Conservation (phyloP, 176 grass and related monocot genomes). For the Rhynchospora tenuis region DNA sequence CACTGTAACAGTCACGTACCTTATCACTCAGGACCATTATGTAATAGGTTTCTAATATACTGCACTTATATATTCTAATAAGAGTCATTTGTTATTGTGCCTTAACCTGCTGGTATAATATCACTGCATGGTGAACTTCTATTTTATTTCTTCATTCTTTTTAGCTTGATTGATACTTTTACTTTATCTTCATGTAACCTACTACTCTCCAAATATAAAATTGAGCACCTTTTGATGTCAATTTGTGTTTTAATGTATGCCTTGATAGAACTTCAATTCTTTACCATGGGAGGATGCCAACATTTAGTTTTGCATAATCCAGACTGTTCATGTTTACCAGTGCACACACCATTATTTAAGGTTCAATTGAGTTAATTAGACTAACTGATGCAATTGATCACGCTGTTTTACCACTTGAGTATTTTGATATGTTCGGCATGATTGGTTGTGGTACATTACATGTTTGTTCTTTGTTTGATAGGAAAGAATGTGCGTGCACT, state of each 20-base stretch:
- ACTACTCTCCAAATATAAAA: not conserved
- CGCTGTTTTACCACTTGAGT: not conserved
- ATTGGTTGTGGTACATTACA: not conserved
- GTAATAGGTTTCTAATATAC: not conserved
- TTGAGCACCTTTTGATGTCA: not conserved
- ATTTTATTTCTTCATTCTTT: not conserved
- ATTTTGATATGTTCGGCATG: not conserved
- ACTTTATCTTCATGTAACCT: not conserved
- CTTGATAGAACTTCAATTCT: not conserved
- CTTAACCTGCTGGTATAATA: not conserved
- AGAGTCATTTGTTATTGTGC: not conserved
- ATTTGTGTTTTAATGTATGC: not conserved
- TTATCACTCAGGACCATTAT: not conserved
- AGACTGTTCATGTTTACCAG: not conserved
- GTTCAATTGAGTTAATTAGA: not conserved
- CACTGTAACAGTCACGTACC: not conserved
- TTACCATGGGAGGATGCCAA: not conserved
- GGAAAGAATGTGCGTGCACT: constrained; percentile 79
- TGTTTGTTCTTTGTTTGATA: constrained; percentile 30
- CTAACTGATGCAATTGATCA: not conserved
- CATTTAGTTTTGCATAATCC: not conserved
- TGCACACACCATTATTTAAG: not conserved
- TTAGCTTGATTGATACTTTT: not conserved
- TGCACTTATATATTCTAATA: not conserved
- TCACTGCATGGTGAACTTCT: not conserved